phyloP scores from a whole-genome alignment of 495 filamentous ascomycete species.

The Talaromyces borbonicus region DNA sequence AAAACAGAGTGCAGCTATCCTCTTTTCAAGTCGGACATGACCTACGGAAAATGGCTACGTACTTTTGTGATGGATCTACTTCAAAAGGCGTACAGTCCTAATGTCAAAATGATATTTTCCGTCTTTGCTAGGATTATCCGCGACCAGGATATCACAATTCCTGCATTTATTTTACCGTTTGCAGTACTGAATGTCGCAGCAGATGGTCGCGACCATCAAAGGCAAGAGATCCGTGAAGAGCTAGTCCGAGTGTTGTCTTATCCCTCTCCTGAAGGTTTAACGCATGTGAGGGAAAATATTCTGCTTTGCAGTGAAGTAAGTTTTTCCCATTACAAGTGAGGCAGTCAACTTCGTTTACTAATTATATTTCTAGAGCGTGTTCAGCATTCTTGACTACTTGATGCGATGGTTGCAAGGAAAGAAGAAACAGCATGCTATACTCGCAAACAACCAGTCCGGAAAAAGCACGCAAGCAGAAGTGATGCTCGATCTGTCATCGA shows the following conservation, averaged over 20 bases:
- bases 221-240: slow-evolving; percentile 58
- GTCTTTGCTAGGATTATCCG: slow-evolving; percentile 70
- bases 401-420: slow-evolving; percentile 81
- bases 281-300: slow-evolving; percentile 52
- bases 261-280: slow-evolving; percentile 44
- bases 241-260: slow-evolving; percentile 56
- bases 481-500: slow-evolving; percentile 31
- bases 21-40: slow-evolving; percentile 50
- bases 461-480: slow-evolving; percentile 29
- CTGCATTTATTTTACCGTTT: slow-evolving; percentile 80
- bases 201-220: slow-evolving; percentile 53
- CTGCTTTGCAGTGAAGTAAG: slow-evolving; percentile 76
- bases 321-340: neutral
- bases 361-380: slow-evolving; percentile 56
- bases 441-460: slow-evolving; percentile 25
- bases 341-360: neutral
- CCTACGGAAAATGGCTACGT: slow-evolving; percentile 75
- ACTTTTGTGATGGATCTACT: slow-evolving; percentile 73
- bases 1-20: slow-evolving; percentile 59
- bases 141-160: slow-evolving; percentile 71
- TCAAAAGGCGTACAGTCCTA: slow-evolving; percentile 52
- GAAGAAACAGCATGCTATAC: slow-evolving; percentile 44
- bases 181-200: slow-evolving; percentile 70
- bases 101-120: slow-evolving; percentile 65
- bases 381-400: slow-evolving; percentile 83